These are phyloP conservation scores for Tilletia indica DNA, from an alignment of 1,284 basidiomycete genomes.

Conservation along the genomic window DNA sequence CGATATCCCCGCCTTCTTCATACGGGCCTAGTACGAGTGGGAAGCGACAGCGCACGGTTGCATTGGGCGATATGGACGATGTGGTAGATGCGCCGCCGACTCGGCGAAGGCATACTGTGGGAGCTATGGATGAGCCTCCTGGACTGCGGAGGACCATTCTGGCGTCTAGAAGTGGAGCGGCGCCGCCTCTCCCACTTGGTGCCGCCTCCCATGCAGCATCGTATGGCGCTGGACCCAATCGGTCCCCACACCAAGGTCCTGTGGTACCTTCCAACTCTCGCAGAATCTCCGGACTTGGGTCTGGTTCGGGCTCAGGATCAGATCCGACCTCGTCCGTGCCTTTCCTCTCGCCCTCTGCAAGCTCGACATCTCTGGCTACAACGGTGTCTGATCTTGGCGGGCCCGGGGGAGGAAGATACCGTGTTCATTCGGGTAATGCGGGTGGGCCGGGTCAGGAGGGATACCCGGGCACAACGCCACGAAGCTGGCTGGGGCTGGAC, in stretches of 20 bases:
- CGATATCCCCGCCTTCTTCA: slow-evolving; percentile 2
- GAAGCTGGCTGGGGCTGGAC: slow-evolving; percentile 12
- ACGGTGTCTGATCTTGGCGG: slow-evolving; percentile 10
- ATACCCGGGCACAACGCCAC: neutral
- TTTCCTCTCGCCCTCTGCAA: slow-evolving; percentile 6
- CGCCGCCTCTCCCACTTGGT: neutral
- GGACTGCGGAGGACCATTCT: neutral
- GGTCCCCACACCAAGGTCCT: neutral
- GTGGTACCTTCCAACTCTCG: slow-evolving; percentile 2
- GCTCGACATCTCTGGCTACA: slow-evolving; percentile 5
- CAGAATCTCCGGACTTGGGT: neutral
- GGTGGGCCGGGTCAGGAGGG: neutral
- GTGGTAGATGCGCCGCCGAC: neutral
- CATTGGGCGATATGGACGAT: neutral
- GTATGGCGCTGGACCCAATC: neutral
- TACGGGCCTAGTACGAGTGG: neutral
- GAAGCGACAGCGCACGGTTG: slow-evolving; percentile 1
- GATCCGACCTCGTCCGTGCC: slow-evolving; percentile 9
- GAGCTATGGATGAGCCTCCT: slow-evolving; percentile 12
- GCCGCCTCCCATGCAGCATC: neutral
- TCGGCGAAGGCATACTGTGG: slow-evolving; percentile 10
- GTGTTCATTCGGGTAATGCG: neutral
- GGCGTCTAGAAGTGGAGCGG: neutral
- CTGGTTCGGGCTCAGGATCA: slow-evolving; percentile 14
- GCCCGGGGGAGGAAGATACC: neutral